Evolutionary conservation across 1,284 basidiomycete genomes (phyloP).

Genomic region (Chalciporus piperatoides): DNA sequence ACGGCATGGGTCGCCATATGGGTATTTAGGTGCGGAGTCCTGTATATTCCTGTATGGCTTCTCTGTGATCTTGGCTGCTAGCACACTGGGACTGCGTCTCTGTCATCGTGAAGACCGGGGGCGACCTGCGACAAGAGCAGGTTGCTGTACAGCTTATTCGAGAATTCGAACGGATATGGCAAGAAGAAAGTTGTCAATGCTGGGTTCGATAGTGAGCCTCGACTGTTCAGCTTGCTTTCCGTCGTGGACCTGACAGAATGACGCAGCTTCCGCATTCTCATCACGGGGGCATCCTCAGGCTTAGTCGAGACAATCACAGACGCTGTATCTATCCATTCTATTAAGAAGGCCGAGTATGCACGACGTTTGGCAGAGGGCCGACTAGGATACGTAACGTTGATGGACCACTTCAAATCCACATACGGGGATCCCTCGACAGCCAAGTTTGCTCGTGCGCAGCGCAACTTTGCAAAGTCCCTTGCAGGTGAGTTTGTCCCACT

Average conservation of each 20-base stretch:
- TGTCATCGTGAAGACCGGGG: constrained; percentile 98
- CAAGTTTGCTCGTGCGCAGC: constrained; percentile 81
- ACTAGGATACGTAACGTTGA: constrained; percentile 79
- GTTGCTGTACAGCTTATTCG: constrained; percentile 93
- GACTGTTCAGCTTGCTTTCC: not conserved
- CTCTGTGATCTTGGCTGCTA: constrained; percentile 27
- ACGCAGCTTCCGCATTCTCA: constrained; percentile 76
- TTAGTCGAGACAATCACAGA: constrained; percentile 95
- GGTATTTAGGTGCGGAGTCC: constrained; percentile 74
- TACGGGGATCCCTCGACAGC: constrained; percentile 88
- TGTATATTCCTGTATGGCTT: constrained; percentile 5
- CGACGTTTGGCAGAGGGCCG: constrained; percentile 76
- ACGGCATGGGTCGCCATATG: constrained; percentile 90
- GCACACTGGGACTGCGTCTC: constrained; percentile 86
- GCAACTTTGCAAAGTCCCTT: constrained; percentile 92
- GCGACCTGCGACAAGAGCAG: constrained; percentile 96
- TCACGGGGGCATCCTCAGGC: constrained; percentile 91
- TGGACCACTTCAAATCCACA: constrained; percentile 87
- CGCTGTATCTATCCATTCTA: constrained; percentile 96
- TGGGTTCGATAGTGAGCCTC: constrained; percentile 87
- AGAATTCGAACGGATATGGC: constrained; percentile 93
- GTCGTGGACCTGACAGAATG: constrained; percentile 4
- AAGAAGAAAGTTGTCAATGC: constrained; percentile 85
- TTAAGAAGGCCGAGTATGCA: constrained; percentile 98
- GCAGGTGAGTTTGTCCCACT: constrained; percentile 53